Percentiles rank a stretch among this genome's conserved stretches.
These are phyloP conservation scores for Paramecium biaurelia DNA, from an alignment of 73 alveolate species.

Conservation along the genomic window DNA sequence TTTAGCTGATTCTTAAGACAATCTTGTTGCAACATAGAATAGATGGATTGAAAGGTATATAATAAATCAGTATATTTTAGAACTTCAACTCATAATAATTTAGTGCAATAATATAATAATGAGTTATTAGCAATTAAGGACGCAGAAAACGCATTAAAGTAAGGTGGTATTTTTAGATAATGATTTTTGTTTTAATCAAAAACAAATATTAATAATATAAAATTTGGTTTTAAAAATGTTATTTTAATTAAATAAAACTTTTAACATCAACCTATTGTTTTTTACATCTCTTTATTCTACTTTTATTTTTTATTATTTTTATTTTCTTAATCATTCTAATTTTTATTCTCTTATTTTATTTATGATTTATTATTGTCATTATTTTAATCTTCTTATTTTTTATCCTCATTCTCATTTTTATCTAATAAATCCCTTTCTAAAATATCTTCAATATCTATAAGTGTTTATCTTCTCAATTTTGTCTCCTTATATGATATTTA, in stretches of 20 bases:
- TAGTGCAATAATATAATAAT: neutral
- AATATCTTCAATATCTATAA: neutral
- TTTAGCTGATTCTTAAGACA: neutral
- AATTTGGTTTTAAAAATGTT: too few relatives aligned
- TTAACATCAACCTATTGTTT: neutral
- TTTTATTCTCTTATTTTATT: neutral
- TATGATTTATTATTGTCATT: neutral
- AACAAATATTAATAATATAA: neutral
- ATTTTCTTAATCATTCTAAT: neutral
- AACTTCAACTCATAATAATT: neutral
- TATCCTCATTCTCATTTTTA: neutral
- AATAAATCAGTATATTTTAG: neutral
- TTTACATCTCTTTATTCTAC: neutral
- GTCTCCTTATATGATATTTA: neutral
- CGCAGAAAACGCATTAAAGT: slow-evolving; percentile 29
- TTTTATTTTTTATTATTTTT: neutral
- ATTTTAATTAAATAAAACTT: too few relatives aligned
- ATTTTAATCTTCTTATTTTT: neutral
- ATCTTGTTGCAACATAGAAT: neutral
- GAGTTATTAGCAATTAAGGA: slow-evolving; percentile 28
- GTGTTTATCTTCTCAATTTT: neutral
- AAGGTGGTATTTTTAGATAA: slow-evolving; percentile 40
- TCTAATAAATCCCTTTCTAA: neutral
- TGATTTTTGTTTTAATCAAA: neutral
- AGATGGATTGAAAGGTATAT: slow-evolving; percentile 51